A percentile compares a stretch with the other conserved stretches of the same genome.
Evolutionary conservation across 2,329 filamentous ascomycete species (phyloP).

Genomic region (Trichoderma atroviride): DNA sequence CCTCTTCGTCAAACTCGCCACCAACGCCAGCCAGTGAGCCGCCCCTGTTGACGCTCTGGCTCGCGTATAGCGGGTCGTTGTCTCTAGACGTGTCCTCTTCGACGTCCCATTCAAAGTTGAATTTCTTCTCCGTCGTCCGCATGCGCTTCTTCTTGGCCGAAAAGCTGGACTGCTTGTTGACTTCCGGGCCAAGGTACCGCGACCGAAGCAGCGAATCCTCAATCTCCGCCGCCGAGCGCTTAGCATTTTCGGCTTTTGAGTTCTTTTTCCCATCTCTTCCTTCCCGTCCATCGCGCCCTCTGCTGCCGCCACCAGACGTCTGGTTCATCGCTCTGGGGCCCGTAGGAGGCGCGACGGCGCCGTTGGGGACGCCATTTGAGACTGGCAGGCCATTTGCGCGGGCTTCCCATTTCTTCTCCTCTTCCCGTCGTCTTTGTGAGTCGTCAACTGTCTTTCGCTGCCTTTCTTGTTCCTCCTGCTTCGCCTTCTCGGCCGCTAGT

Average conservation of each 20-base stretch:
- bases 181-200: slow-evolving; percentile 88
- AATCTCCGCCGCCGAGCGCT: slow-evolving; percentile 59
- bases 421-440: slow-evolving; percentile 72
- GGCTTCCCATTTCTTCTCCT: slow-evolving; percentile 49
- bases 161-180: slow-evolving; percentile 80
- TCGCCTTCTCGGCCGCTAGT: slow-evolving; percentile 75
- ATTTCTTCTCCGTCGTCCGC: slow-evolving; percentile 92
- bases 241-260: slow-evolving; percentile 41
- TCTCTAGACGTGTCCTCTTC: slow-evolving; percentile 77
- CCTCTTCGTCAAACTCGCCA: slow-evolving; percentile 56
- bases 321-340: slow-evolving; percentile 68
- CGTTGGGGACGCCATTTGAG: slow-evolving; percentile 33
- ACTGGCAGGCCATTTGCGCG: slow-evolving; percentile 36
- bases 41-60: slow-evolving; percentile 38
- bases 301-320: slow-evolving; percentile 43
- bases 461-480: slow-evolving; percentile 67
- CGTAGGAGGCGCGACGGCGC: slow-evolving; percentile 57
- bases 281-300: slow-evolving; percentile 35
- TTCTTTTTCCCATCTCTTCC: slow-evolving; percentile 40
- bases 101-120: slow-evolving; percentile 97
- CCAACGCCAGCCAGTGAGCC: slow-evolving; percentile 52
- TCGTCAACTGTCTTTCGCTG: slow-evolving; percentile 54
- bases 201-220: slow-evolving; percentile 76
- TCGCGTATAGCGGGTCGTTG: slow-evolving; percentile 75
- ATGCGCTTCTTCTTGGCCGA: slow-evolving; percentile 95